A percentile compares a stretch with the other conserved stretches of the same genome.
These are phyloP conservation scores for Debaryomyces udenii DNA, from an alignment of 1,139 yeast genomes.

Conservation along the genomic window DNA sequence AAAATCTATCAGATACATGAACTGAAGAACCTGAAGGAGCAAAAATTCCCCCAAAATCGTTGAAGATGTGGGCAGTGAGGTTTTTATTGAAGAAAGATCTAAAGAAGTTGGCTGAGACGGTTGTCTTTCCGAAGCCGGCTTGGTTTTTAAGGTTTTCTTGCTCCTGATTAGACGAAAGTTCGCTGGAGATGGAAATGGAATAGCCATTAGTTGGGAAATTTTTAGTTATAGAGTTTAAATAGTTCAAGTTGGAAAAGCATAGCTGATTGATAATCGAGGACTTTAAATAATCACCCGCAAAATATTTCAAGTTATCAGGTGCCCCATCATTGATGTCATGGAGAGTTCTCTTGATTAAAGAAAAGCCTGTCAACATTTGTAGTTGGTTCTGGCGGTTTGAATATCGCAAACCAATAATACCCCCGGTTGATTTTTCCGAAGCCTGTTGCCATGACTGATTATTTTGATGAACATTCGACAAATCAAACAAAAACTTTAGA, in stretches of 20 bases:
- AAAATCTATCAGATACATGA: conserved; percentile 52
- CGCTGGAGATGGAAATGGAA: conserved; percentile 25
- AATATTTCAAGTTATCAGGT: conserved; percentile 31
- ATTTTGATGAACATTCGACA: conserved; percentile 40
- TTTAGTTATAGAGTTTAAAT: conserved; percentile 28
- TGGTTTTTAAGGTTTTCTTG: conserved; percentile 25
- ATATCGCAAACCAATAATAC: conserved; percentile 48
- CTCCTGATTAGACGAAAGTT: conserved; percentile 39
- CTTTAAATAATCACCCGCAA: conserved; percentile 40
- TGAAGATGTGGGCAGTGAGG: conserved; percentile 40
- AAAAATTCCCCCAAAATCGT: conserved; percentile 41
- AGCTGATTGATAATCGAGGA: conserved; percentile 36
- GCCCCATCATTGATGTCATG: conserved; percentile 48
- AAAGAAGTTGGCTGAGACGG: conserved; percentile 31
- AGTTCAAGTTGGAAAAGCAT: conserved; percentile 25
- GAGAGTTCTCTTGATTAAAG: conserved; percentile 44
- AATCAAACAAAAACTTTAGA: conserved; percentile 40
- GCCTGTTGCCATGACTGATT: conserved; percentile 45
- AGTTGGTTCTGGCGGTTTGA: conserved; percentile 20
- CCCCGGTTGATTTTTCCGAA: conserved; percentile 38
- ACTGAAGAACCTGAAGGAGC: conserved; percentile 28
- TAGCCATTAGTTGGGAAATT: conserved; percentile 39
- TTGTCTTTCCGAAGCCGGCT: conserved; percentile 32
- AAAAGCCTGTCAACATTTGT: conserved; percentile 40
- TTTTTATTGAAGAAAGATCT: conserved; percentile 41